A percentile compares a stretch with the other conserved stretches of the same genome.
Conservation (phyloP, 1,139 yeast genomes). For the Pichia kudriavzevii region DNA sequence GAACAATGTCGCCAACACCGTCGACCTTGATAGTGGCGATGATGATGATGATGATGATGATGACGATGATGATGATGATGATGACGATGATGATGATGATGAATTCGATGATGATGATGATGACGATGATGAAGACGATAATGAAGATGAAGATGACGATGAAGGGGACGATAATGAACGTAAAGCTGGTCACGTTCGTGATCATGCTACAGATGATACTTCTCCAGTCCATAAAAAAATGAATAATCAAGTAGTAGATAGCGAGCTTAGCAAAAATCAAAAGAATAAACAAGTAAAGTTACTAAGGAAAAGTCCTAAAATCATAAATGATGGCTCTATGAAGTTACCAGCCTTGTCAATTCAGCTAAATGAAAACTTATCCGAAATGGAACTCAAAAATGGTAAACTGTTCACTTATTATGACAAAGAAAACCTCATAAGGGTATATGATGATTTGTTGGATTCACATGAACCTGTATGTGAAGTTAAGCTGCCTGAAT, state of each 20-base stretch:
- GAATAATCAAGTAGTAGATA: not conserved
- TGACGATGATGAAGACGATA: constrained; percentile 3
- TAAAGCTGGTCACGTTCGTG: constrained; percentile 1
- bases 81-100: constrained; percentile 6
- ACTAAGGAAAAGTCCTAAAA: constrained; percentile 7
- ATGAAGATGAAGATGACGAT: constrained; percentile 1
- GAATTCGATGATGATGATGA: constrained; percentile 3
- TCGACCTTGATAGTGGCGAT: not conserved
- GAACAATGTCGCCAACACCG: constrained; percentile 6
- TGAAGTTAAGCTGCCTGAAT: constrained; percentile 8
- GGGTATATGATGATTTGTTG: constrained; percentile 8
- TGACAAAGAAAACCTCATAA: constrained; percentile 8
- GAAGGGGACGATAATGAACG: not conserved
- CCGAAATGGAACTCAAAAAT: constrained; percentile 11
- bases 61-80: constrained; percentile 3
- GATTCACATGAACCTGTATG: constrained; percentile 2
- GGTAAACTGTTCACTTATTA: constrained; percentile 10
- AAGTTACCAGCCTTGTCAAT: constrained; percentile 2
- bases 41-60: constrained; percentile 5
- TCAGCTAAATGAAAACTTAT: constrained; percentile 3
- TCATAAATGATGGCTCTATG: not conserved
- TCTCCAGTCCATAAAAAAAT: not conserved
- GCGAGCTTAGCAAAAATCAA: constrained; percentile 2
- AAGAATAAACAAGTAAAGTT: constrained; percentile 7
- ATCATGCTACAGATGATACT: not conserved